Evolutionary conservation across 164 flowering plant genomes (phyloP).

Genomic region (grape (Vitis vinifera)): DNA sequence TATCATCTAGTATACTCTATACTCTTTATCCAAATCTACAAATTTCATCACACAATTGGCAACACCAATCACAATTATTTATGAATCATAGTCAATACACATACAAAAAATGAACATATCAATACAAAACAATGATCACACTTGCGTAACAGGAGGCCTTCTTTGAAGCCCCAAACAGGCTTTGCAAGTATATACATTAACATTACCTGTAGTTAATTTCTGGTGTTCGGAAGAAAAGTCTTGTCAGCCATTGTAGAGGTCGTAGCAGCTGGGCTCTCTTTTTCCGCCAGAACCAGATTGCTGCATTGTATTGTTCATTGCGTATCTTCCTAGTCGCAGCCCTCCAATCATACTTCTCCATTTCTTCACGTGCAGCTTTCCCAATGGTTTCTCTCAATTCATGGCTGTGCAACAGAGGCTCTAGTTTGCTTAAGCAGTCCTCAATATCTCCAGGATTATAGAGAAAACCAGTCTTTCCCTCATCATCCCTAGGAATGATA

Average conservation of each 20-base stretch:
- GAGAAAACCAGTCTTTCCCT: conserved; percentile 78
- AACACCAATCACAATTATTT: neutral
- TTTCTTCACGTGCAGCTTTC: conserved; percentile 79
- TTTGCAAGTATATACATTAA: neutral
- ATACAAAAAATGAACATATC: conserved; percentile 8
- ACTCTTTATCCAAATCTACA: neutral
- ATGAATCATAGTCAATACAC: neutral
- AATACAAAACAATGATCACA: conserved; percentile 3
- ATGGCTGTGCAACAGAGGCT: conserved; percentile 46
- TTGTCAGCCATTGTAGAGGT: conserved; percentile 72
- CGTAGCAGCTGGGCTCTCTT: conserved; percentile 64
- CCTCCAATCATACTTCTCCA: conserved; percentile 92
- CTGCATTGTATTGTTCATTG: conserved; percentile 89
- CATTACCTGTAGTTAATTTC: conserved; percentile 39
- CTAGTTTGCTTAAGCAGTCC: conserved; percentile 79
- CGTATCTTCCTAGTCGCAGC: conserved; percentile 85
- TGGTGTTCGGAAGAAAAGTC: conserved; percentile 50
- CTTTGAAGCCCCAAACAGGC: conserved; percentile 7
- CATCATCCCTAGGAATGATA: conserved; percentile 76
- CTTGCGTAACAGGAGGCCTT: neutral
- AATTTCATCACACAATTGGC: neutral
- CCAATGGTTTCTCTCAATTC: conserved; percentile 77
- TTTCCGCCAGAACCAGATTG: conserved; percentile 98
- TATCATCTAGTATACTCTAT: too few species aligned
- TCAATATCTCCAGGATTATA: conserved; percentile 79